Evolutionary conservation across 1,284 basidiomycete genomes (phyloP), one percentile per base, ranked within the genome.

Genomic region (Porogramme epimiltina): DNA sequence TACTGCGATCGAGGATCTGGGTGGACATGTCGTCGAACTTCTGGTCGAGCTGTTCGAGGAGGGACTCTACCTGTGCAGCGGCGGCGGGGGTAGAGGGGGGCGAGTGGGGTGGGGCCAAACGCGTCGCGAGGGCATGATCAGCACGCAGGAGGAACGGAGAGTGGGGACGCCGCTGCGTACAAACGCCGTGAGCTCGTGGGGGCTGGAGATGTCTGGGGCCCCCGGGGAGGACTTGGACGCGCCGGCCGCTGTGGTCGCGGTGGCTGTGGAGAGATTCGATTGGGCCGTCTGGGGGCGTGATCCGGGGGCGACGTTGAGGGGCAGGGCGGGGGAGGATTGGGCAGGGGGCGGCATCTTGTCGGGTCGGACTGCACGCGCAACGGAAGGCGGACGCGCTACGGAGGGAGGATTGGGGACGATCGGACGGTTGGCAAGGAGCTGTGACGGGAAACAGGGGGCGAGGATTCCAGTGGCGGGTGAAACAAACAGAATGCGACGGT

Each of bases 11-110:
- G 45, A 92, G 76, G 57, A 92, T 88, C 66, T 91, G 87, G 16
- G 73, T 73, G 37, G 90, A 91, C 89, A 91, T 92, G 48, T 89
- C 86, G 59, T 92, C 89, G 63, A 92, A 92, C 59, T 89, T 90
- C 38, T 78, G 58, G 61, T 92, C 90, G 19, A 92, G 74, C 61
- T 91, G 85, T 62, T 89, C 88, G 9, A 92, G 70, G 28, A 92
- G 70, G 9, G 80, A 84, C 70, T 92, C 89, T 15, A 92, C 89
- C 89, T 92, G 40, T 15, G 33, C 23, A 47, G 39, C 41, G 20
- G 44, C 39, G 25, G n/a, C n/a, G n/a, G n/a, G n/a, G n/a, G n/a
- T n/a, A 50, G 11, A 22, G 42, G 19, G 4, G 42, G 25, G 39
- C 43, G 39, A 16, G 42, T 34, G 38, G 48, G 34, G n/a, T 25